Evolutionary conservation across 164 flowering plant species (phyloP).

Genomic region (Vitis labrusca): DNA sequence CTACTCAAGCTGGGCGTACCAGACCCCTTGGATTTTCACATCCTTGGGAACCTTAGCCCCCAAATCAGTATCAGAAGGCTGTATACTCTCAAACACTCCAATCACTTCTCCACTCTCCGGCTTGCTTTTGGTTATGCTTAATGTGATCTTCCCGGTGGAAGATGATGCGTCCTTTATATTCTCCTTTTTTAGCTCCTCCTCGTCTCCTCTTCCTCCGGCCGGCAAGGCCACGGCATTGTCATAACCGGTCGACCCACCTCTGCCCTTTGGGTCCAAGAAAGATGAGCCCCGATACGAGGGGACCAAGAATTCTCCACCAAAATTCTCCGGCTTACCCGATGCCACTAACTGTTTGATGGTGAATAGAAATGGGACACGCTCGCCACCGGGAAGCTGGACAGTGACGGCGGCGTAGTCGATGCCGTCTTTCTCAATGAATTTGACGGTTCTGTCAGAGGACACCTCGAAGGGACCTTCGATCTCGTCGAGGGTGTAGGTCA

Average conservation of each 20-base stretch:
- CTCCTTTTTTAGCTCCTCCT: constrained; percentile 87
- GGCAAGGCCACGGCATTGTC: constrained; percentile 95
- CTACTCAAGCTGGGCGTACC: constrained; percentile 91
- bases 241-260: constrained; percentile 95
- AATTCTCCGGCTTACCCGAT: constrained; percentile 81
- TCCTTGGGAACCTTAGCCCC: constrained; percentile 92
- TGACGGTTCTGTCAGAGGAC: constrained; percentile 70
- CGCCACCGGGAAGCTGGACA: constrained; percentile 95
- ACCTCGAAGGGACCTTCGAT: constrained; percentile 97
- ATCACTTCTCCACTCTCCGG: constrained; percentile 91
- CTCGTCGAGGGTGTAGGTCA: constrained; percentile 97
- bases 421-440: constrained; percentile 93
- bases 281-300: constrained; percentile 95
- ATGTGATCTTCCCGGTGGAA: constrained; percentile 70
- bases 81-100: constrained; percentile 89
- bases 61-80: constrained; percentile 97
- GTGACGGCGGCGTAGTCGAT: constrained; percentile 97
- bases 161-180: constrained; percentile 68
- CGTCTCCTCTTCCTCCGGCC: constrained; percentile 98
- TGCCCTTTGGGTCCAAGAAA: constrained; percentile 97
- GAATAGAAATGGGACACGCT: constrained; percentile 94
- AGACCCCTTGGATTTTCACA: constrained; percentile 89
- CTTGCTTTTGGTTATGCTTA: constrained; percentile 75
- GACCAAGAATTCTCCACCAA: constrained; percentile 74
- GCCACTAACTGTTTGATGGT: constrained; percentile 89